Evolutionary conservation across 2,329 filamentous ascomycete species (phyloP).

Genomic region (Colletotrichum navitas): DNA sequence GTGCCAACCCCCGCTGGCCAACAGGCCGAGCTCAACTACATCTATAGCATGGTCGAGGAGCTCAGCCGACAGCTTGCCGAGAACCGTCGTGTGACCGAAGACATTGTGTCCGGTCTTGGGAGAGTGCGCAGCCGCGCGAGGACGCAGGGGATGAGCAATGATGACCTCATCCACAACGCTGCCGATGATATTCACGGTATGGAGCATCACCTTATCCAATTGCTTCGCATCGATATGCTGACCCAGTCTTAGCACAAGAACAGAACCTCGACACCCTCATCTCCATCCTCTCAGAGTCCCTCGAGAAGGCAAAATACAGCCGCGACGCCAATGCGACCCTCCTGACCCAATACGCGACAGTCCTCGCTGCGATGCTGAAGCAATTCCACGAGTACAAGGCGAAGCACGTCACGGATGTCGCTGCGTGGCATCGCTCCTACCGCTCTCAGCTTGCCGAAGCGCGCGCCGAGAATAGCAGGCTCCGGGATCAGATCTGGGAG

Average conservation of each 20-base stretch:
- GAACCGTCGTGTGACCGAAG: conserved; percentile 71
- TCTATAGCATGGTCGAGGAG: conserved; percentile 77
- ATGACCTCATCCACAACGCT: conserved; percentile 68
- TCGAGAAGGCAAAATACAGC: conserved; percentile 71
- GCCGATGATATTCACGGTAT: conserved; percentile 69
- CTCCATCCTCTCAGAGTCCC: conserved; percentile 70
- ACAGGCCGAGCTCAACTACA: conserved; percentile 76
- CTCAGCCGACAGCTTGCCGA: conserved; percentile 73
- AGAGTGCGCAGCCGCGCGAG: conserved; percentile 70
- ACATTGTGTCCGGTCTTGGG: conserved; percentile 73
- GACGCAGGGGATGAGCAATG: conserved; percentile 65
- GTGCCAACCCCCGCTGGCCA: conserved; percentile 75
- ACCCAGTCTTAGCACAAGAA: conserved; percentile 62
- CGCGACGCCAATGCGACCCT: conserved; percentile 72
- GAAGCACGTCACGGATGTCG: conserved; percentile 71
- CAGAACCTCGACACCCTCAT: conserved; percentile 72
- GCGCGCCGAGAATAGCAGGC: conserved; percentile 71
- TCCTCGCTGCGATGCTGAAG: conserved; percentile 69
- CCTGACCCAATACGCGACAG: conserved; percentile 69
- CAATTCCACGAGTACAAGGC: conserved; percentile 77
- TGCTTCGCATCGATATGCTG: neutral
- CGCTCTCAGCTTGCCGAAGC: conserved; percentile 74
- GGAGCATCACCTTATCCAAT: conserved; percentile 29
- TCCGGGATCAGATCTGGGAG: conserved; percentile 76
- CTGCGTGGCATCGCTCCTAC: conserved; percentile 75